Conservation (phyloP, 2,329 filamentous ascomycete species). For the Penicillium griseofulvum region DNA sequence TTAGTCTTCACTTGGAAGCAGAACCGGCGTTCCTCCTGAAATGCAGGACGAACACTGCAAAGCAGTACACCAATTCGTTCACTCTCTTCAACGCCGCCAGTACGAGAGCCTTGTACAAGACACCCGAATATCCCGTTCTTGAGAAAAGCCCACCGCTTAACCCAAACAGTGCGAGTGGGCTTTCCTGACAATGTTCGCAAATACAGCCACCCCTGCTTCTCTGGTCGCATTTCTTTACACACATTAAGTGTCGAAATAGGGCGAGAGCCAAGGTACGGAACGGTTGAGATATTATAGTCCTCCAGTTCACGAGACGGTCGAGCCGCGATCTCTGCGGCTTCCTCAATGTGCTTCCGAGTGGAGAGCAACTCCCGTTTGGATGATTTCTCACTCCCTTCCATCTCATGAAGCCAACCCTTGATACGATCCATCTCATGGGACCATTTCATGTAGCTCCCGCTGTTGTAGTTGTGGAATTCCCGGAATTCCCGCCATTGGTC, state of each 20-base stretch:
- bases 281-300: conserved; percentile 85
- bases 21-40: conserved; percentile 89
- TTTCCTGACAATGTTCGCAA: conserved; percentile 79
- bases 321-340: conserved; percentile 65
- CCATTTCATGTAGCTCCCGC: conserved; percentile 63
- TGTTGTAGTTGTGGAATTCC: conserved; percentile 63
- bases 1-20: conserved; percentile 99
- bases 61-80: conserved; percentile 94
- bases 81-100: conserved; percentile 84
- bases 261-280: conserved; percentile 75
- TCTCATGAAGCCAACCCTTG: conserved; percentile 87
- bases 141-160: conserved; percentile 91
- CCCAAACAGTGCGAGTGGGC: conserved; percentile 84
- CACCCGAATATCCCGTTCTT: conserved; percentile 95
- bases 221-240: conserved; percentile 50
- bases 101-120: conserved; percentile 76
- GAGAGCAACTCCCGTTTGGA: conserved; percentile 79
- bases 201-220: conserved; percentile 96
- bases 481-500: conserved; percentile 89
- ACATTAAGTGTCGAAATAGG: conserved; percentile 64
- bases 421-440: conserved; percentile 84
- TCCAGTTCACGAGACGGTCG: conserved; percentile 90
- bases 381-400: conserved; percentile 81
- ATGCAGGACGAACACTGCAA: conserved; percentile 86
- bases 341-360: conserved; percentile 78